phyloP scores from a whole-genome alignment of 2,329 filamentous ascomycete genomes.

The Pseudogymnoascus sp. region DNA sequence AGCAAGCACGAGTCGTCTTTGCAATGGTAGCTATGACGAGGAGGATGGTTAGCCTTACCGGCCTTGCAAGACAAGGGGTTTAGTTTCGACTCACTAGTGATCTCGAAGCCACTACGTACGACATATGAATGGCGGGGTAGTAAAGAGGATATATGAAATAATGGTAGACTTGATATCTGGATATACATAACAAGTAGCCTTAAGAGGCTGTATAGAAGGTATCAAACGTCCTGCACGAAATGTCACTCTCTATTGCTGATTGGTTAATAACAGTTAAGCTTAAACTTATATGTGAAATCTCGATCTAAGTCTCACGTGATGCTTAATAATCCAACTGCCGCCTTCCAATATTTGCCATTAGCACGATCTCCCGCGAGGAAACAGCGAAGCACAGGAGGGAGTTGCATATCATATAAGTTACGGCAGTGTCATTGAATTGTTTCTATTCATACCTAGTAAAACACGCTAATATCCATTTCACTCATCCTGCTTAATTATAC shows the following conservation, averaged over 20 bases:
- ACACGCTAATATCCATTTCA: neutral
- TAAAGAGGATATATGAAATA: neutral
- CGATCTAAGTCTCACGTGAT: neutral
- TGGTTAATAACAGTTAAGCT: neutral
- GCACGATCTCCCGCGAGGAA: neutral
- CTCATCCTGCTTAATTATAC: neutral
- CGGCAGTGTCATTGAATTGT: neutral
- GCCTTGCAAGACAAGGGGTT: neutral
- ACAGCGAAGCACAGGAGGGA: slow-evolving; percentile 19
- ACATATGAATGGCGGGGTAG: neutral
- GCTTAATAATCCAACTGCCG: neutral
- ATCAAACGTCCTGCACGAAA: neutral
- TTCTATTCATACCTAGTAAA: slow-evolving; percentile 5
- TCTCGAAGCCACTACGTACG: neutral
- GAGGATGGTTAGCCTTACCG: neutral
- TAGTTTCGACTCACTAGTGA: neutral
- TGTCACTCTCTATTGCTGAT: neutral
- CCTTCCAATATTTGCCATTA: too few species aligned
- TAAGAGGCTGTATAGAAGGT: neutral
- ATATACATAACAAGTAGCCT: neutral
- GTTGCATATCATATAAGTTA: too few species aligned
- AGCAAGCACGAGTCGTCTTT: neutral
- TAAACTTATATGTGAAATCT: neutral
- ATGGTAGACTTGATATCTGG: neutral
- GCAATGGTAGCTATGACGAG: neutral